Percentiles rank a stretch among this genome's conserved stretches.
phyloP scores from a whole-genome alignment of 768 basidiomycete species.

The Lactarius vividus region DNA sequence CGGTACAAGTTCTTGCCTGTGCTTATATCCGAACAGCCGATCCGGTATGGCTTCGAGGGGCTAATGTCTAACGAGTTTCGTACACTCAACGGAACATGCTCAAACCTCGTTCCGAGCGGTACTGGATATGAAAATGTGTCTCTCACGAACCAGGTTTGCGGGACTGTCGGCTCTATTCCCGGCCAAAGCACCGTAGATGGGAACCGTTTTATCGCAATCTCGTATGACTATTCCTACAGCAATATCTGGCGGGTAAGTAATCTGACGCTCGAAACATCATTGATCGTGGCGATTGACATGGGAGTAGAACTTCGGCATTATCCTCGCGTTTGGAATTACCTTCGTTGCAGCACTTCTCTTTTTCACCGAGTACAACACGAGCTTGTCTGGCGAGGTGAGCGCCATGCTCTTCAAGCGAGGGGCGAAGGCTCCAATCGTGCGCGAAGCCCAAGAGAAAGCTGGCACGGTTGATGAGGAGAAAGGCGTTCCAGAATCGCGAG shows the following conservation, averaged over 20 bases:
- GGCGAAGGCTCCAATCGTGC: slow-evolving; percentile 32
- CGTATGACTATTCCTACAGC: slow-evolving; percentile 41
- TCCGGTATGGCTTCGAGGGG: slow-evolving; percentile 71
- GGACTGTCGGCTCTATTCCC: slow-evolving; percentile 59
- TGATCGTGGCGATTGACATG: not conserved
- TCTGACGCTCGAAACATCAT: not conserved
- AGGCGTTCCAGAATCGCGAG: not conserved
- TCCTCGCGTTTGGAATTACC: slow-evolving; percentile 57
- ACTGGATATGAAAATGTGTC: slow-evolving; percentile 56
- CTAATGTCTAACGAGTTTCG: slow-evolving; percentile 82
- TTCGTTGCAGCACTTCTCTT: slow-evolving; percentile 56
- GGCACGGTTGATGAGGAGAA: slow-evolving; percentile 34
- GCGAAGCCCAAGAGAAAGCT: slow-evolving; percentile 21
- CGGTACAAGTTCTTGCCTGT: slow-evolving; percentile 16
- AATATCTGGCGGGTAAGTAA: slow-evolving; percentile 49
- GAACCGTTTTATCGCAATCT: slow-evolving; percentile 48
- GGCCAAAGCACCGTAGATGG: slow-evolving; percentile 66
- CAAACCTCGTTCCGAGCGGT: slow-evolving; percentile 58
- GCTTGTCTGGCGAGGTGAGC: slow-evolving; percentile 36
- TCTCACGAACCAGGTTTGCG: slow-evolving; percentile 71
- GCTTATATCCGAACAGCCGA: slow-evolving; percentile 44
- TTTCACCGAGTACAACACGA: slow-evolving; percentile 55
- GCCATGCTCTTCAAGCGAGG: slow-evolving; percentile 69
- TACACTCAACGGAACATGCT: slow-evolving; percentile 58
- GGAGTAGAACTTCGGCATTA: slow-evolving; percentile 64